Percentiles rank a stretch among this genome's conserved stretches.
Conservation (phyloP, 2,329 filamentous ascomycete species). For the Eutypa lata region DNA sequence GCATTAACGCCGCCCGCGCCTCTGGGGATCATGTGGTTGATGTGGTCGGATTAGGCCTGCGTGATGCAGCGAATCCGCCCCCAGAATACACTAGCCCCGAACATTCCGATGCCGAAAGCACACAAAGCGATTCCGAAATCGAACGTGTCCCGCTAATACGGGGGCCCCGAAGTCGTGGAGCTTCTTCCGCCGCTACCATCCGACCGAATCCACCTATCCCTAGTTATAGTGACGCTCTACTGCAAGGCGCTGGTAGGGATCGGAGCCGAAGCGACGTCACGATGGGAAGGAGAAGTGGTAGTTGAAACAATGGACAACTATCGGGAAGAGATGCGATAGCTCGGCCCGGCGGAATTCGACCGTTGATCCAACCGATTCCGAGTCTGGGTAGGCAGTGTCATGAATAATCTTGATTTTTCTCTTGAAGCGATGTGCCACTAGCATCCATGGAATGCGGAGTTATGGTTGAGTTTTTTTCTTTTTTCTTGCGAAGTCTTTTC, state of each 20-base stretch:
- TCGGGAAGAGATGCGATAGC: background rate
- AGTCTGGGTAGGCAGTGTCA: background rate
- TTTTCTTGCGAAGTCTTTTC: background rate
- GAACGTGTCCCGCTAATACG: constrained; percentile 53
- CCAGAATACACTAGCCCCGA: constrained; percentile 69
- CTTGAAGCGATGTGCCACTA: background rate
- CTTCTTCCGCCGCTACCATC: constrained; percentile 47
- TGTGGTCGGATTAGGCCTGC: constrained; percentile 42
- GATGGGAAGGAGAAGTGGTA: constrained; percentile 19
- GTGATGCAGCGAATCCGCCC: constrained; percentile 61
- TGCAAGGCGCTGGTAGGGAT: constrained; percentile 47
- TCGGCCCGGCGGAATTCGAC: background rate
- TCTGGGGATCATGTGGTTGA: constrained; percentile 36
- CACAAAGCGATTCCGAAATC: constrained; percentile 55
- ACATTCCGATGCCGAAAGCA: constrained; percentile 54
- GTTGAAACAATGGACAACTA: constrained; percentile 1
- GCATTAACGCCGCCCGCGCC: constrained; percentile 28
- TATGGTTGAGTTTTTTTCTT: background rate
- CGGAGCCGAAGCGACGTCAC: constrained; percentile 40
- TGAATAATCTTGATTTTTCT: background rate
- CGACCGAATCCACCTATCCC: constrained; percentile 65
- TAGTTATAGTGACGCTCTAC: constrained; percentile 75
- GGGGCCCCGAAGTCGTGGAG: constrained; percentile 47
- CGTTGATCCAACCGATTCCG: background rate
- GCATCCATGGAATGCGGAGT: background rate